Evolutionary conservation across 768 basidiomycete species (phyloP).

Genomic region (Macrolepiota fuliginosa): DNA sequence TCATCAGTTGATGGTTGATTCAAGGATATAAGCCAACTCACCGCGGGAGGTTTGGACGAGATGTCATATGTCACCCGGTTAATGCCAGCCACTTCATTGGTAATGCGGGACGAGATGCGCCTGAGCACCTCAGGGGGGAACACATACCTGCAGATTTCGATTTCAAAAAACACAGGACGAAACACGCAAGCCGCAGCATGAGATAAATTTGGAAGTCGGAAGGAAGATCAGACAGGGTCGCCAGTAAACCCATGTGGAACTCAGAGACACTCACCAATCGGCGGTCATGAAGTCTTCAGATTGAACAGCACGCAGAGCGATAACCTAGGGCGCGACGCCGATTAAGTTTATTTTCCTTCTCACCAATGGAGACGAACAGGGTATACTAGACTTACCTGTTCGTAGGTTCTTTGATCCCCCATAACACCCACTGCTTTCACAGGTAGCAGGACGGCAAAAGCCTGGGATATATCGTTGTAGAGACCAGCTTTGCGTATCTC

Average conservation of each 20-base stretch:
- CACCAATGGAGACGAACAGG: not conserved
- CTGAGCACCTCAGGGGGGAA: slow-evolving; percentile 90
- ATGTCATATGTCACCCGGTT: slow-evolving; percentile 97
- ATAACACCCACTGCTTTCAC: slow-evolving; percentile 98
- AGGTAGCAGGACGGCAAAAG: slow-evolving; percentile 92
- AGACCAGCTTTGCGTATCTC: slow-evolving; percentile 92
- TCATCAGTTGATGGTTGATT: slow-evolving; percentile 11
- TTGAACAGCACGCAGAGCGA: slow-evolving; percentile 91
- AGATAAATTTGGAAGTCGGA: not conserved
- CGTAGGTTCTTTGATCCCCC: slow-evolving; percentile 95
- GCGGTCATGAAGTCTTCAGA: slow-evolving; percentile 99
- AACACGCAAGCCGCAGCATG: slow-evolving; percentile 20
- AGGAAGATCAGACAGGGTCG: slow-evolving; percentile 1
- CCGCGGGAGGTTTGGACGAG: slow-evolving; percentile 94
- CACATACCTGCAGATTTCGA: slow-evolving; percentile 66
- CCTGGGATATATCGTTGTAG: slow-evolving; percentile 93
- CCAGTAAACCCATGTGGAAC: not conserved
- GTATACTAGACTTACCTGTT: slow-evolving; percentile 56
- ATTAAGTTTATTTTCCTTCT: not conserved
- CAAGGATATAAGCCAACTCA: slow-evolving; percentile 33
- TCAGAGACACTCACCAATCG: slow-evolving; percentile 70
- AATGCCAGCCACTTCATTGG: slow-evolving; percentile 96
- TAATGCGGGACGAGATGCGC: slow-evolving; percentile 93
- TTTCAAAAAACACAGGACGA: slow-evolving; percentile 4
- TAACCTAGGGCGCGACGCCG: slow-evolving; percentile 52